These are phyloP conservation scores for Herpetospermum pedunculosum DNA, from an alignment of 306 rosid genomes.

Conservation along the genomic window DNA sequence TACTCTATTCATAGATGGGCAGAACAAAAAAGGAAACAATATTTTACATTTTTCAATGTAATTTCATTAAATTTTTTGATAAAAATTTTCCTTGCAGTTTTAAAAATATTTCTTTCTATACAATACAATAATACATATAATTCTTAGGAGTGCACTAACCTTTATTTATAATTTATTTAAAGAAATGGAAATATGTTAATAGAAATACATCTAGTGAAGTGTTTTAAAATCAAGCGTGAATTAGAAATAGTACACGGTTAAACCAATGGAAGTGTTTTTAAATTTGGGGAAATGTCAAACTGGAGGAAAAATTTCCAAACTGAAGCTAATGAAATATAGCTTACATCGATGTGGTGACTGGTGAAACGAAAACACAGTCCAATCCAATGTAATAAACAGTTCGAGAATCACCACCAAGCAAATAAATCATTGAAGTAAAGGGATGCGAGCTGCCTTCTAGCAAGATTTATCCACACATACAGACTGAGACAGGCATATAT, in stretches of 20 bases:
- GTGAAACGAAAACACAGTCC: background rate
- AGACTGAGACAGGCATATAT: no score
- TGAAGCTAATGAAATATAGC: no score
- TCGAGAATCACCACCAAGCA: background rate
- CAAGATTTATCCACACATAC: background rate
- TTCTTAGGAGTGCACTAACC: background rate
- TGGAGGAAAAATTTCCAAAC: no score
- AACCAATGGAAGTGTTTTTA: background rate
- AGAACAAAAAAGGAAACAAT: background rate
- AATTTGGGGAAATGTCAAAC: background rate
- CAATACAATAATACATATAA: background rate
- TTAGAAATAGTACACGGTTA: background rate
- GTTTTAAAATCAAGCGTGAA: no score
- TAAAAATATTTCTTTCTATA: background rate
- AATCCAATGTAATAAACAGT: constrained; percentile 6
- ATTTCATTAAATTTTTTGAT: background rate
- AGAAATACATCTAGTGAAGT: no score
- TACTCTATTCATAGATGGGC: background rate
- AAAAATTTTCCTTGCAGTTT: background rate
- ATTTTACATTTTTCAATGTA: background rate
- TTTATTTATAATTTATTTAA: background rate
- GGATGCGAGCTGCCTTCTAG: background rate
- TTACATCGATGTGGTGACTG: no score
- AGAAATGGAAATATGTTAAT: background rate
- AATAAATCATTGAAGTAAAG: no score